Evolutionary conservation across 257 asterid genomes (phyloP), one percentile per base, ranked within the genome.

Genomic region (Ocimum tenuiflorum): DNA sequence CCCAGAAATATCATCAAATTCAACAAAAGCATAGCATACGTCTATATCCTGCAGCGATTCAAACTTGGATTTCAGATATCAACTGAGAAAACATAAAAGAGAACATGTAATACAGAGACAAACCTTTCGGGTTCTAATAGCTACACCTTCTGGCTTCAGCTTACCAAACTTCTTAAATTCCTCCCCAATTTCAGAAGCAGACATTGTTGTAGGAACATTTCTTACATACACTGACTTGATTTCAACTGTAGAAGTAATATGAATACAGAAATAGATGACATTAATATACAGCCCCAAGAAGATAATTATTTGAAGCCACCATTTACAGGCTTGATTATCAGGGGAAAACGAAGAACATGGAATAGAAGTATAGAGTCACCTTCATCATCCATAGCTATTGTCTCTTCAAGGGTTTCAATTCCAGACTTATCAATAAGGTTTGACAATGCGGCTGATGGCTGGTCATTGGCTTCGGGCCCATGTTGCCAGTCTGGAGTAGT

Each of bases 61-160:
- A 23, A 7, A 24, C 11, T 53, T 24, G 45, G 22, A 60, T 18
- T 27, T 74, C 12, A 77, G 75, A 60, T 61, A 52, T 45, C 17
- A 49, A 33, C 69, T 17, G 49, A 56, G 17, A 18, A 38, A 19
- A 29, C 52, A 22, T 31, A 11, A 27, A 56, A 29, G 46, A 62
- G 36, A 62, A 59, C 42, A 2, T 23, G 69, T 8, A 36, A 51
- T 62, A 49, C 56, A 62, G 68, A 69, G 64, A 79, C 83, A 43
- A 57, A 88, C 99, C 99, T 94, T 94, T 47, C 99, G 91, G 56
- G 99, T 88, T 81, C 99, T 86, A 55, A 94, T 94, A 67, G 99
- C 99, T 55, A 94, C 99, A 31, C 95, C 96, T 80, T 90, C 94
- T 50, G 85, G 90, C 78, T 55, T 80, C 63, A 94, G 82, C 77